Base-by-base conservation (phyloP, 768 basidiomycete species). In the Pleurotus ostreatus region DNA sequence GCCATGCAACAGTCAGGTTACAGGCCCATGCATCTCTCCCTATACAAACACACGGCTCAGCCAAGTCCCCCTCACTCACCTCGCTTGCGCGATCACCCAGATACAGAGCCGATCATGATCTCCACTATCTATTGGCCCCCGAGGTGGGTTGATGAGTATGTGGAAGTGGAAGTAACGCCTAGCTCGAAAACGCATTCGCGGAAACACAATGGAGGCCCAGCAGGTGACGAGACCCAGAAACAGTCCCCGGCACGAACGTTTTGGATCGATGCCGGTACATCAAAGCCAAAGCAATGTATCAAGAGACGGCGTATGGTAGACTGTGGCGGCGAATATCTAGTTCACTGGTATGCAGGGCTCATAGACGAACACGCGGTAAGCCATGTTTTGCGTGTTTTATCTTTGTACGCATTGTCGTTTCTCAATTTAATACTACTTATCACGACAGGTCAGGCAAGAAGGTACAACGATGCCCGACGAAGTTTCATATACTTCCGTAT, bases 381-480 rank as follows among this genome's bases (percentile, higher is more conserved):
- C 23, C 23, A 5, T 25, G 23, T 6, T 25, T 25, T 1, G 23
- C 23, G 23, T 25, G 23, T 20, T 20, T 30, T 30, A 30, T 9
- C 26, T 7, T 30, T 30, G 5, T 30, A 30, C 6, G 6, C 6
- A 7, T 20, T 20, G 26, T 6, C 5, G 8, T 30, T 8, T 30
- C 26, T 6, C 4, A 30, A 20, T 20, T 20, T 20, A 20, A 20
- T 20, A 1, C 20, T 20, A 30, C 30, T 3, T 9, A 9, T 11
- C 8, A 30, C 30, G 30, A 11, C 30, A 34, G 30, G 30, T 34
- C 8, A 26, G 79, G 12, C 73, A 82, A 20, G 60, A 65, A 30
- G 74, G 76, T 13, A 86, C 84, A 11, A 78, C 80, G 6, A 86
- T 84, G 83, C 66, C 77, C 0, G 74, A 86, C 61, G 85, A 86